Conservation (phyloP, 225 moss, liverwort and hornwort genomes). For the Marchantia polymorpha region DNA sequence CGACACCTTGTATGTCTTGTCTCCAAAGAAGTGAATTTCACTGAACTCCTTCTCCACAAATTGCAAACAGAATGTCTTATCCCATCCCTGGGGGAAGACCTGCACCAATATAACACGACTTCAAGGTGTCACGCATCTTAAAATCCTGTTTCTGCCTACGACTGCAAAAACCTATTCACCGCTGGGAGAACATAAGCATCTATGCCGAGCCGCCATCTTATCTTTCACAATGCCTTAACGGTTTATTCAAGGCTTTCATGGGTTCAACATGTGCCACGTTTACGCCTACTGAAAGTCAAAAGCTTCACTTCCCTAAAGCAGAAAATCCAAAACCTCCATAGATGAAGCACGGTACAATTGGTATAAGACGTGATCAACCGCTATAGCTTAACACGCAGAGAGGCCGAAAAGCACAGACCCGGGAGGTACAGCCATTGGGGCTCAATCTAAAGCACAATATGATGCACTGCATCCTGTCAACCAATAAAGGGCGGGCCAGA, state of each 20-base stretch:
- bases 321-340: no score
- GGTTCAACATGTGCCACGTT: no score
- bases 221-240: not conserved
- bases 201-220: not conserved
- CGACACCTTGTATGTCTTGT: conserved; percentile 61
- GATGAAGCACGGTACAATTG: no score
- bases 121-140: not conserved
- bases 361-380: no score
- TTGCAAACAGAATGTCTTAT: conserved; percentile 74
- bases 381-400: no score
- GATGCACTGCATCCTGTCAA: no score
- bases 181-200: not conserved
- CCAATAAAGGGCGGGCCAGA: no score
- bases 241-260: not conserved
- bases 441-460: no score
- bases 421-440: no score
- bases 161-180: not conserved
- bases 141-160: not conserved
- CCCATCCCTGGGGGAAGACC: conserved; percentile 87
- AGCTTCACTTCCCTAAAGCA: no score
- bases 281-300: no score
- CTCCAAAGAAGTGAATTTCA: conserved; percentile 89
- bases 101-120: conserved; percentile 12
- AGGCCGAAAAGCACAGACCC: no score
- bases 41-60: conserved; percentile 63